Conservation (phyloP, 495 filamentous ascomycete genomes). For the Hamigera avellanea region DNA sequence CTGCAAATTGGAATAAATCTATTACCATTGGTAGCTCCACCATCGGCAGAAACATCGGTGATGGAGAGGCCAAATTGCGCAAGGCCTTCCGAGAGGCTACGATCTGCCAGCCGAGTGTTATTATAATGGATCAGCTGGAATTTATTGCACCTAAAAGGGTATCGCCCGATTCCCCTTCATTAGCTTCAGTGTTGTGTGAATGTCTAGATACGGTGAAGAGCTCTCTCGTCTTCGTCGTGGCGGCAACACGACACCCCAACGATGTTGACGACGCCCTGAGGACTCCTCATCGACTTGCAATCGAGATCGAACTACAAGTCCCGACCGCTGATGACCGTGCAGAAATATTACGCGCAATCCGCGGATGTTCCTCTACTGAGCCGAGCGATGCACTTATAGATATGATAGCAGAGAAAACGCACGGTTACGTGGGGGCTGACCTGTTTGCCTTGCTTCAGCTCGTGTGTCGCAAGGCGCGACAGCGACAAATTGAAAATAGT, state of each 20-base stretch:
- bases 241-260: conserved; percentile 58
- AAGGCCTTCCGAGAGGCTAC: conserved; percentile 62
- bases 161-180: conserved; percentile 23
- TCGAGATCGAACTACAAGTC: conserved; percentile 69
- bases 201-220: conserved; percentile 31
- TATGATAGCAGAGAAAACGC: conserved; percentile 44
- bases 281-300: conserved; percentile 51
- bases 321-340: conserved; percentile 60
- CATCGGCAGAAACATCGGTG: conserved; percentile 26
- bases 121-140: conserved; percentile 77
- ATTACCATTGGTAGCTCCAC: conserved; percentile 48
- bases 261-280: conserved; percentile 66
- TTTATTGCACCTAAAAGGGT: conserved; percentile 53
- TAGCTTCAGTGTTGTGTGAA: conserved; percentile 29
- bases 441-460: conserved; percentile 39
- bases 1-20: conserved; percentile 57
- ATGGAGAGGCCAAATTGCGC: conserved; percentile 44
- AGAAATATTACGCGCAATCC: conserved; percentile 54
- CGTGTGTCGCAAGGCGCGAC: conserved; percentile 31
- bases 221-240: conserved; percentile 53
- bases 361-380: conserved; percentile 17
- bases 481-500: conserved; percentile 14
- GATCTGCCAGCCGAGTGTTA: conserved; percentile 61
- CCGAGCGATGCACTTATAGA: conserved; percentile 27
- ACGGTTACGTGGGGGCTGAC: conserved; percentile 60